Evolutionary conservation across 495 filamentous ascomycete species (phyloP), one percentile per base, ranked within the genome.

Genomic region (Penicillium pancosmium): DNA sequence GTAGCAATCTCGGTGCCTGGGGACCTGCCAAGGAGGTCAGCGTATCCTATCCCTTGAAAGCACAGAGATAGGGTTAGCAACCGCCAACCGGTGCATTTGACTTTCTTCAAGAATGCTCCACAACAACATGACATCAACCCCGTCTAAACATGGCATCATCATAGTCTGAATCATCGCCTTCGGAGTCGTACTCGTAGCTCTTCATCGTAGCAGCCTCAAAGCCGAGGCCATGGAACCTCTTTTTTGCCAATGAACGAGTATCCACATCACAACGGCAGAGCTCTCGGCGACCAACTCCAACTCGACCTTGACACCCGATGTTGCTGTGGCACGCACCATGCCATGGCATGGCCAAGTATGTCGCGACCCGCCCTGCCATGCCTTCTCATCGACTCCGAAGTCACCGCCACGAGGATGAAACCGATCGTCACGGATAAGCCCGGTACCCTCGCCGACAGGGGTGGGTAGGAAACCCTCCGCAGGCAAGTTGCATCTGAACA

Each of bases 381-480:
- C 12, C 36, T 31, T 31, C 36, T 38, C 5, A 5, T 13, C 36
- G 36, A 38, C 36, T 38, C 36, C 36, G 12, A 38, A 38, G 2
- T n/a, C 15, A 3, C 36, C 15, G 36, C 36, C 36, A 38, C 38
- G 54, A 47, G 23, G 6, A 44, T 66, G 5, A 38, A 68, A 36
- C 58, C 48, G 58, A 64, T 70, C 50, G 63, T 67, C 48, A 56
- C 47, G 11, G 61, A 68, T 50, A 25, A 68, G 41, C 48, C 51
- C 9, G 54, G 44, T 25, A 60, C 62, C 15, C 19, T 16, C 8
- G 47, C 63, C 15, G 68, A 65, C 33, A 62, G 57, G 21, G 33
- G 64, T 69, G 1, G 49, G 19, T 1, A 59, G 65, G 54, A 63
- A 62, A 34, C 64, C 65, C 15, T 38, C 36, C 10, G 11, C 16